These are phyloP conservation scores for Pulicaria dysenterica DNA, from an alignment of 129 eudicot species.

Conservation along the genomic window DNA sequence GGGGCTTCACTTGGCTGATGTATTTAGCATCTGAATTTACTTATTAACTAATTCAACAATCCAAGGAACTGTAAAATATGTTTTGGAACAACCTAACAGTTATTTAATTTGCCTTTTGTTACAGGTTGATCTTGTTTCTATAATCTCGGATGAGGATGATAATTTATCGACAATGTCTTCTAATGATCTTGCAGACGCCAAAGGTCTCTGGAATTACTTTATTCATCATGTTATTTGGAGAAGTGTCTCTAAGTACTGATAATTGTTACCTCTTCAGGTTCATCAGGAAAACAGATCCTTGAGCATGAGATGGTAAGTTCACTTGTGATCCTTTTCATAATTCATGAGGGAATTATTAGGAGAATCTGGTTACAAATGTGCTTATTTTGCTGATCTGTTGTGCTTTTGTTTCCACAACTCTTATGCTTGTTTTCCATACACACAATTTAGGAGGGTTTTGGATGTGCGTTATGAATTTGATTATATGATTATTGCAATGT, in stretches of 20 bases:
- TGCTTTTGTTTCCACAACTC: neutral
- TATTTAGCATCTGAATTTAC: conserved; percentile 24
- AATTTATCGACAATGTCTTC: conserved; percentile 27
- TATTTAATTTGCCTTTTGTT: conserved; percentile 12
- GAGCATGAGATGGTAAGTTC: conserved; percentile 37
- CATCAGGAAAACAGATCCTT: conserved; percentile 30
- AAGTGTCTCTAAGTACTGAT: conserved; percentile 22
- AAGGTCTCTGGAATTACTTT: conserved; percentile 41
- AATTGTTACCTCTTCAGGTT: conserved; percentile 35
- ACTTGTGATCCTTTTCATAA: conserved; percentile 1
- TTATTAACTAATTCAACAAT: neutral
- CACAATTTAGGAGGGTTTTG: neutral
- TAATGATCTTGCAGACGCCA: conserved; percentile 38
- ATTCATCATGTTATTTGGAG: conserved; percentile 14
- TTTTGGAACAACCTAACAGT: conserved; percentile 26
- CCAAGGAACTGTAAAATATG: neutral
- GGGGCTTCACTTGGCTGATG: conserved; percentile 28
- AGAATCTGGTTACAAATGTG: conserved; percentile 1
- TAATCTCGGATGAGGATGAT: conserved; percentile 59
- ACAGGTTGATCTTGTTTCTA: conserved; percentile 47
- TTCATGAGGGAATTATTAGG: conserved; percentile 12
- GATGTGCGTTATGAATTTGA: neutral
- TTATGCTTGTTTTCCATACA: conserved; percentile 3
- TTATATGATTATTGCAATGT: neutral
- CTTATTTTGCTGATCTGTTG: conserved; percentile 14